Conservation (phyloP, 352 stramenopile species). For the Bremia lactucae region DNA sequence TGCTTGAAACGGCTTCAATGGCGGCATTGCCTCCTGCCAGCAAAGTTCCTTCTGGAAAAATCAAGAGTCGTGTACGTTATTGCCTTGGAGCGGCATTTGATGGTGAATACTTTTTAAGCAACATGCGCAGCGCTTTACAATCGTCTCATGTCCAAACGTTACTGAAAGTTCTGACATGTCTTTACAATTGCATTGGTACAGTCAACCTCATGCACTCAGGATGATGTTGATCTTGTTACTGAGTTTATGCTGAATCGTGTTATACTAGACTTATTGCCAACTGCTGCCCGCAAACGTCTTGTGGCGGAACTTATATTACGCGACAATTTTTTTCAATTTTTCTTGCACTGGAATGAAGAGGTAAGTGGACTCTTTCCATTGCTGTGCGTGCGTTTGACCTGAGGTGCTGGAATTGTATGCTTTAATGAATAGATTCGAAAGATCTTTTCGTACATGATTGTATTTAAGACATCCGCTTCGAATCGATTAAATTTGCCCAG, state of each 20-base stretch:
- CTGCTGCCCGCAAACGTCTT: constrained; percentile 47
- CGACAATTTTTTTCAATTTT: constrained; percentile 83
- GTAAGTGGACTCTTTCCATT: constrained; percentile 12
- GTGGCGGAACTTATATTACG: constrained; percentile 65
- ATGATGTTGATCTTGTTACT: constrained; percentile 1
- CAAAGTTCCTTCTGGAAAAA: constrained; percentile 10
- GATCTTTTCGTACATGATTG: constrained; percentile 78
- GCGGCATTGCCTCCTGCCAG: constrained; percentile 21
- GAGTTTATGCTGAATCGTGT: background rate
- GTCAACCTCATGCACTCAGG: background rate
- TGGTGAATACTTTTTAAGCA: constrained; percentile 54
- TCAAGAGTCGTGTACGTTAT: constrained; percentile 23
- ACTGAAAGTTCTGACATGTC: constrained; percentile 77
- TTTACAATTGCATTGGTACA: constrained; percentile 77
- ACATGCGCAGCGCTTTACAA: constrained; percentile 58
- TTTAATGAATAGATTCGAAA: constrained; percentile 57
- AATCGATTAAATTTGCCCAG: constrained; percentile 68
- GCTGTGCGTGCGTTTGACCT: background rate
- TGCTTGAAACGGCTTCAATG: constrained; percentile 51
- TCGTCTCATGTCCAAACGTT: constrained; percentile 76
- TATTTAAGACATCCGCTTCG: constrained; percentile 71
- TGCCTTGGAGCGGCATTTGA: constrained; percentile 45
- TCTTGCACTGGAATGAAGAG: constrained; percentile 86
- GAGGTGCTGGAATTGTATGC: background rate
- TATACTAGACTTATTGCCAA: constrained; percentile 57